Evolutionary conservation across 2,329 filamentous ascomycete genomes (phyloP), one percentile per base, ranked within the genome.

Genomic region (Penicillium sp.): DNA sequence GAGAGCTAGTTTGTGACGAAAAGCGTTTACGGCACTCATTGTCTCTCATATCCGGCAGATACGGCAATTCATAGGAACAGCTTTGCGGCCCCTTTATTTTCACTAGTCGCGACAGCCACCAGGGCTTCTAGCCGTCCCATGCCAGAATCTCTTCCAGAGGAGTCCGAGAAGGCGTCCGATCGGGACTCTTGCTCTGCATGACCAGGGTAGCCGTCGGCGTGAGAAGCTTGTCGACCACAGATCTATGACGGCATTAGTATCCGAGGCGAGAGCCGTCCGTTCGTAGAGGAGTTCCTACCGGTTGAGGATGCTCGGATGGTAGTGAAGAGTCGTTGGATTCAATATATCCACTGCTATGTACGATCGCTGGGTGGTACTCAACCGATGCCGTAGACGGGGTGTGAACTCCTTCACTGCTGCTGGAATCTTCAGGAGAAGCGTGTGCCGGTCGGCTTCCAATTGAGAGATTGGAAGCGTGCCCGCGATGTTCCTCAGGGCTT

Each of bases 81-180:
- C 55, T 70, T 71, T 8, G 71, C 54, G 6, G 68, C 55, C 18
- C 67, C 67, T 56, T 75, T 74, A 49, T 77, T 75, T 55, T 77
- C 77, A 50, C 77, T 78, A 6, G 78, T 80, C 29, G 78, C 78
- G 48, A 79, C 78, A 21, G 78, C 78, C 36, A 80, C 78, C 43
- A 81, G 72, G 46, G 77, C 78, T 58, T 81, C 78, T n/a, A 81
- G 67, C 19, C 77, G 71, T 40, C 75, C 77, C 75, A 80, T 77
- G 23, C 74, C 75, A 33, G 67, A 65, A 28, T 71, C 68, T 31
- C 68, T 63, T 42, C 54, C 54, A 40, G 68, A 53, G 8, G 67
- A 59, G 51, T 68, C 63, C 18, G 66, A 56, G 43, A 69, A 70
- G 24, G 69, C 59, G 24, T 62, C 62, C 40, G 68, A 52, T 31